Evolutionary conservation across 306 rosid genomes (phyloP).

Genomic region (Cicer arietinum): DNA sequence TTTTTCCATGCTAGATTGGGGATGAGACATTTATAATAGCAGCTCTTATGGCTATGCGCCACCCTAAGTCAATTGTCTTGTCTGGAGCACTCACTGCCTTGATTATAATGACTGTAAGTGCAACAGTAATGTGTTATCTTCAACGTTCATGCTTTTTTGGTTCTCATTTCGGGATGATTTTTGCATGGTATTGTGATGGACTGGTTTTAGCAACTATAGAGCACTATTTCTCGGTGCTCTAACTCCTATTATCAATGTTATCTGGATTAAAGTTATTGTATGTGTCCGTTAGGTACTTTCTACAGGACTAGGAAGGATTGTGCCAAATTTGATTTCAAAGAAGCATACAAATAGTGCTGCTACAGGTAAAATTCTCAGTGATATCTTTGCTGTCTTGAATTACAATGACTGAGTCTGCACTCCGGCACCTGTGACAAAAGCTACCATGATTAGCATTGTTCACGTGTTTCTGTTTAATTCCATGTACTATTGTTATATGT

Average conservation of each 20-base stretch:
- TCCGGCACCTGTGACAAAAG: constrained; percentile 9
- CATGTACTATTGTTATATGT: constrained; percentile 13
- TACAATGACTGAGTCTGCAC: background rate
- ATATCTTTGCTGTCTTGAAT: background rate
- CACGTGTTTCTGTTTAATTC: constrained; percentile 8
- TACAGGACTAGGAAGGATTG: constrained; percentile 96
- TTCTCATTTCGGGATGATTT: constrained; percentile 42
- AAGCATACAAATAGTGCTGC: constrained; percentile 99
- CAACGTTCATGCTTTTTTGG: constrained; percentile 13
- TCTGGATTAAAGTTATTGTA: constrained; percentile 49
- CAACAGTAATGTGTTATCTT: background rate
- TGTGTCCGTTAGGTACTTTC: constrained; percentile 80
- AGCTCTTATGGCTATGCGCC: constrained; percentile 99
- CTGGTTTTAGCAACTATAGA: constrained; percentile 42
- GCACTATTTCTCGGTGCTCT: constrained; percentile 39
- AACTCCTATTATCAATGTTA: constrained; percentile 38
- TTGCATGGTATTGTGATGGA: constrained; percentile 30
- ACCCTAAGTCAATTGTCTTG: constrained; percentile 92
- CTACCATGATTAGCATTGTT: background rate
- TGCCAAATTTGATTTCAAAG: constrained; percentile 97
- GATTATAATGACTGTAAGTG: constrained; percentile 89
- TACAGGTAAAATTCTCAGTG: constrained; percentile 66
- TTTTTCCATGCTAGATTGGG: constrained; percentile 78
- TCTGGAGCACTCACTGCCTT: constrained; percentile 92
- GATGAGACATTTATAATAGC: constrained; percentile 99